A percentile compares a stretch with the other conserved stretches of the same genome.
Conservation (phyloP, 2,329 filamentous ascomycete genomes). For the Dactylellina drechsleri region DNA sequence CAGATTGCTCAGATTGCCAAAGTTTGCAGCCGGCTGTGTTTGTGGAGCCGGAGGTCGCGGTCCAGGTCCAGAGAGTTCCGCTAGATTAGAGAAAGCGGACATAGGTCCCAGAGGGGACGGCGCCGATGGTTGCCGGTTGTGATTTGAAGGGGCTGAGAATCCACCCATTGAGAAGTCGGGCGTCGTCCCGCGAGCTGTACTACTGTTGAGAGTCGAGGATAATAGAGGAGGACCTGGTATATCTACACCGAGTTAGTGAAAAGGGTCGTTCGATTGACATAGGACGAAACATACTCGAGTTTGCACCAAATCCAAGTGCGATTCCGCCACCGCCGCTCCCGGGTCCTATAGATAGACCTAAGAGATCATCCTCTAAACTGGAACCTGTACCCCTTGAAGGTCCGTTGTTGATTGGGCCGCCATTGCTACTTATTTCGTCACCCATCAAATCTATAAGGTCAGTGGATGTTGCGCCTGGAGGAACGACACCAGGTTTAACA, state of each 20-base stretch:
- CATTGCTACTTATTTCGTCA: constrained; percentile 76
- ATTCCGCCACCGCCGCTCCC: constrained; percentile 79
- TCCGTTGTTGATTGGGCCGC: constrained; percentile 61
- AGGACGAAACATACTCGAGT: constrained; percentile 68
- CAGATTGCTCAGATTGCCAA: no score
- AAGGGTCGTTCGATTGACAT: constrained; percentile 24
- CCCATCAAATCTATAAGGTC: constrained; percentile 73
- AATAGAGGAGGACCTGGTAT: constrained; percentile 72
- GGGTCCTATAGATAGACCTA: constrained; percentile 81
- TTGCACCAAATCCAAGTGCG: constrained; percentile 79
- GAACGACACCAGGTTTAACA: constrained; percentile 79
- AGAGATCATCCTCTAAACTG: constrained; percentile 85
- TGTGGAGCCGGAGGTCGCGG: constrained; percentile 63
- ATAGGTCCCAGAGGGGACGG: constrained; percentile 63
- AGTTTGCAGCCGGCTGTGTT: background rate
- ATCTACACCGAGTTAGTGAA: constrained; percentile 63
- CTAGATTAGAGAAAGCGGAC: constrained; percentile 65
- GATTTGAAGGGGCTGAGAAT: constrained; percentile 49
- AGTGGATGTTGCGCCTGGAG: constrained; percentile 69
- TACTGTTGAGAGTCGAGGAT: constrained; percentile 72
- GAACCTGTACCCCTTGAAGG: constrained; percentile 64
- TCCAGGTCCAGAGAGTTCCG: constrained; percentile 67
- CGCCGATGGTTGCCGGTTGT: constrained; percentile 54
- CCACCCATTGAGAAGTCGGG: constrained; percentile 54
- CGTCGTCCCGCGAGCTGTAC: constrained; percentile 64